Evolutionary conservation across 2,329 filamentous ascomycete genomes (phyloP), one percentile per base, ranked within the genome.

Genomic region (Tolypocladium album): DNA sequence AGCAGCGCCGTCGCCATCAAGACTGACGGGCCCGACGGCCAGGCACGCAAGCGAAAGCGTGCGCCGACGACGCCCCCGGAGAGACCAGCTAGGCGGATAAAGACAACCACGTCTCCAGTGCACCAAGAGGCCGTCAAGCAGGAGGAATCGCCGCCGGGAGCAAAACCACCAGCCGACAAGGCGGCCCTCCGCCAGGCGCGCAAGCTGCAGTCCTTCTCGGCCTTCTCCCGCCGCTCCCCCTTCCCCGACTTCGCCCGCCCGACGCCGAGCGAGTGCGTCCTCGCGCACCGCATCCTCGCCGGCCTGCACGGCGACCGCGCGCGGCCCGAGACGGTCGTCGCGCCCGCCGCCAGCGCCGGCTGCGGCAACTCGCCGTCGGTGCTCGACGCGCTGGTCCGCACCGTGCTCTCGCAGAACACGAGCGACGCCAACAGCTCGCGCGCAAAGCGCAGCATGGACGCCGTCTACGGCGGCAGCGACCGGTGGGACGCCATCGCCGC

Each of bases 181-280:
- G 64, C 63, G 15, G 59, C 64, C 24, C 36, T 64, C 24, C 72
- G 78, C 12, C 73, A 74, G 57, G 72, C 73, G 15, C 75, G 72
- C 61, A 79, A 79, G 59, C 72, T 79, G 43, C 77, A 76, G 57
- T 71, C 74, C 1, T 78, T 78, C 63, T 58, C 72, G 1, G 70
- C 75, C 45, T 76, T 75, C 66, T 57, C 70, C 42, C 68, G 69
- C 42, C 66, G 69, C 27, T 79, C 85, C 1, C 89, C 89, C 0
- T 93, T 88, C 64, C 88, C 88, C 0, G 77, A 85, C 60, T 89
- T 87, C 69, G 67, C 74, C 3, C 84, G 80, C 63, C 89, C 89
- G 0, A 90, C 87, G 0, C 70, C 81, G 0, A 79, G 82, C 38
- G 87, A 92, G 68, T 91, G 88, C 71, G 77, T 82, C 62, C 79